Percentiles rank a stretch among this genome's conserved stretches.
Conservation (phyloP, 2,329 filamentous ascomycete species). For the Fusarium sp. region DNA sequence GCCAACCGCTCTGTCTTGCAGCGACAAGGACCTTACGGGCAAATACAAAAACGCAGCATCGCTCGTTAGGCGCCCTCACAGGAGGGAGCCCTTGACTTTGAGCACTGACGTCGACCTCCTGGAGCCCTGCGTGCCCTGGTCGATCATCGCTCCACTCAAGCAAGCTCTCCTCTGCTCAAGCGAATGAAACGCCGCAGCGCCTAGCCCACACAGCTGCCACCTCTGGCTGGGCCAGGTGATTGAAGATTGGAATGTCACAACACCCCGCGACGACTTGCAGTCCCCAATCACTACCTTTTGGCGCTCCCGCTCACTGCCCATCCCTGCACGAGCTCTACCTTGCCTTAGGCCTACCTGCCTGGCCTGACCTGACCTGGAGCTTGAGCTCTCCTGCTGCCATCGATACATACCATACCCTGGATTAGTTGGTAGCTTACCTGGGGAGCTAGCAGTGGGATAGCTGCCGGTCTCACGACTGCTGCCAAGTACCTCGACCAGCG, state of each 20-base stretch:
- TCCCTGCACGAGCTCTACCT: slow-evolving; percentile 28
- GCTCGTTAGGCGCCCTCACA: slow-evolving; percentile 27
- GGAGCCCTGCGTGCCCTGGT: slow-evolving; percentile 41
- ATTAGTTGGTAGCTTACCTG: background rate
- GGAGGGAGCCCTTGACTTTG: slow-evolving; percentile 14
- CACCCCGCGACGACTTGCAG: slow-evolving; percentile 38
- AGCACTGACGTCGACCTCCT: slow-evolving; percentile 40
- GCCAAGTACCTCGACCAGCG: background rate
- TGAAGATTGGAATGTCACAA: slow-evolving; percentile 43
- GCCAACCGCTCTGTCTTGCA: slow-evolving; percentile 28
- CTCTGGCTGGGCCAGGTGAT: slow-evolving; percentile 42
- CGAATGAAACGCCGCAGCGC: slow-evolving; percentile 48
- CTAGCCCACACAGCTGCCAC: slow-evolving; percentile 42
- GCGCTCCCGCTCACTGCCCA: slow-evolving; percentile 34
- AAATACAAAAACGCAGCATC: slow-evolving; percentile 2
- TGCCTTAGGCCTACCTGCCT: slow-evolving; percentile 5
- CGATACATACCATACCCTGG: background rate
- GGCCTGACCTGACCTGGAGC: slow-evolving; percentile 4
- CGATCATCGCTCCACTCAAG: slow-evolving; percentile 44
- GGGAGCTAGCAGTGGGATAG: slow-evolving; percentile 8
- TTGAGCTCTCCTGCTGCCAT: background rate
- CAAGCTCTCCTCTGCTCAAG: slow-evolving; percentile 39
- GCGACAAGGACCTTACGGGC: slow-evolving; percentile 22
- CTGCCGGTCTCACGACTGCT: background rate
- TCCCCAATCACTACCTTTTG: slow-evolving; percentile 38